A percentile compares a stretch with the other conserved stretches of the same genome.
phyloP scores from a whole-genome alignment of 805 yeast species.

The Zygoascus biomembranicola region DNA sequence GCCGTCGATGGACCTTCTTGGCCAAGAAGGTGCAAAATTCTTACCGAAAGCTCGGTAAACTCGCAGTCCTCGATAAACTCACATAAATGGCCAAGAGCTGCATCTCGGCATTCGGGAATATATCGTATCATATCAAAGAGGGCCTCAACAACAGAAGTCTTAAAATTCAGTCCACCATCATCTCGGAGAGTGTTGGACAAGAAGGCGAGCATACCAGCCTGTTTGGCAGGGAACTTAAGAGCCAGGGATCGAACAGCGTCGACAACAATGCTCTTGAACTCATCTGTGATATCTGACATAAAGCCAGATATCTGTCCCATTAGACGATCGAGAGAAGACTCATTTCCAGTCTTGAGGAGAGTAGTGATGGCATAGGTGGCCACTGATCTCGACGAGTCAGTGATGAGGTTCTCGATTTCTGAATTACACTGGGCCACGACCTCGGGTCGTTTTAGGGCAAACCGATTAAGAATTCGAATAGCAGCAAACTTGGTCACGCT shows the following conservation, averaged over 20 bases:
- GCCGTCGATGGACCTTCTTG: constrained; percentile 85
- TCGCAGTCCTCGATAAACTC: constrained; percentile 98
- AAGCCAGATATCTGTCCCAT: constrained; percentile 79
- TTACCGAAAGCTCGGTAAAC: constrained; percentile 85
- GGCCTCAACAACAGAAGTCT: constrained; percentile 84
- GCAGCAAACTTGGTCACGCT: constrained; percentile 90
- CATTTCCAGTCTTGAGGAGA: constrained; percentile 87
- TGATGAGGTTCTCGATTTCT: constrained; percentile 80
- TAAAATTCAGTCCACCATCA: constrained; percentile 83
- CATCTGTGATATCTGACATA: constrained; percentile 92
- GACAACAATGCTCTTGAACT: constrained; percentile 87
- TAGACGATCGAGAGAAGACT: constrained; percentile 79
- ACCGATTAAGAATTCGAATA: constrained; percentile 76
- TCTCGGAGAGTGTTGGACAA: constrained; percentile 78
- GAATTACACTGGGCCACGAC: constrained; percentile 63
- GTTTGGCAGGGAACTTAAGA: constrained; percentile 85
- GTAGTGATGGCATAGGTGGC: constrained; percentile 98
- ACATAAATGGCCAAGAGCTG: constrained; percentile 81
- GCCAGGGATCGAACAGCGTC: constrained; percentile 92
- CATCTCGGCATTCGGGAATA: constrained; percentile 73
- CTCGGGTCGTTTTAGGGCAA: constrained; percentile 74
- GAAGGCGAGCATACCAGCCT: constrained; percentile 71
- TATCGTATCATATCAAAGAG: constrained; percentile 84
- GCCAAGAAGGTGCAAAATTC: constrained; percentile 86
- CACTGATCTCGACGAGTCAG: constrained; percentile 82